Conservation (phyloP, 805 yeast species). For the Candida arabinofermentans region DNA sequence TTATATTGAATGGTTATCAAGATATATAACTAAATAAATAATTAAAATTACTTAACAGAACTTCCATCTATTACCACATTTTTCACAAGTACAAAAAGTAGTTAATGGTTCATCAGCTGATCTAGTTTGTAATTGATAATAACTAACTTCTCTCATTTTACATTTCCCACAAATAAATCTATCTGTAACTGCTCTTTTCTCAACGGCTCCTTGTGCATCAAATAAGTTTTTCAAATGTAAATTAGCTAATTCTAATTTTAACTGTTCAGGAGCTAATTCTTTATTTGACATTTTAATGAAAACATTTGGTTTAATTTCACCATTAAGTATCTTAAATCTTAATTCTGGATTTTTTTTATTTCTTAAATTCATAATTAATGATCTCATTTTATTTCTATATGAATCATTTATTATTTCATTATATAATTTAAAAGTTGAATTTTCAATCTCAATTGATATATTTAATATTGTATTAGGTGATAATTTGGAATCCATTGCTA, state of each 20-base stretch:
- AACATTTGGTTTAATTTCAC: constrained; percentile 61
- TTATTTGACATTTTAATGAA: constrained; percentile 84
- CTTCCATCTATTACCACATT: constrained; percentile 98
- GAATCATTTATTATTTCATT: constrained; percentile 55
- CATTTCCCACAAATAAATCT: constrained; percentile 97
- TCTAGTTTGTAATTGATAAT: constrained; percentile 96
- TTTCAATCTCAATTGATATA: constrained; percentile 69
- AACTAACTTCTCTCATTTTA: constrained; percentile 94
- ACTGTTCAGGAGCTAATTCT: constrained; percentile 91
- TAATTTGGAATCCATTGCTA: constrained; percentile 71
- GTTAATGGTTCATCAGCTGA: constrained; percentile 99
- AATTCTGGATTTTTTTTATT: constrained; percentile 87
- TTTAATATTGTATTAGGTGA: constrained; percentile 50
- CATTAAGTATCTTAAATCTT: constrained; percentile 60
- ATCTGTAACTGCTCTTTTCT: constrained; percentile 93
- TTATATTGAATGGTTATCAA: not conserved
- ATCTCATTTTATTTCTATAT: constrained; percentile 80
- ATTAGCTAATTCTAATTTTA: constrained; percentile 80
- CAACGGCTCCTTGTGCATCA: constrained; percentile 97
- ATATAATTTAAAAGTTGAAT: constrained; percentile 55
- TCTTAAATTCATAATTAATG: constrained; percentile 80
- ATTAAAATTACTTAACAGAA: constrained; percentile 55
- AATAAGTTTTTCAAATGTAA: constrained; percentile 84
- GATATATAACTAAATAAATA: not conserved
- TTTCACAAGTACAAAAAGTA: constrained; percentile 96